Evolutionary conservation across 2,329 filamentous ascomycete species (phyloP).

Genomic region (Seiridium cupressi): DNA sequence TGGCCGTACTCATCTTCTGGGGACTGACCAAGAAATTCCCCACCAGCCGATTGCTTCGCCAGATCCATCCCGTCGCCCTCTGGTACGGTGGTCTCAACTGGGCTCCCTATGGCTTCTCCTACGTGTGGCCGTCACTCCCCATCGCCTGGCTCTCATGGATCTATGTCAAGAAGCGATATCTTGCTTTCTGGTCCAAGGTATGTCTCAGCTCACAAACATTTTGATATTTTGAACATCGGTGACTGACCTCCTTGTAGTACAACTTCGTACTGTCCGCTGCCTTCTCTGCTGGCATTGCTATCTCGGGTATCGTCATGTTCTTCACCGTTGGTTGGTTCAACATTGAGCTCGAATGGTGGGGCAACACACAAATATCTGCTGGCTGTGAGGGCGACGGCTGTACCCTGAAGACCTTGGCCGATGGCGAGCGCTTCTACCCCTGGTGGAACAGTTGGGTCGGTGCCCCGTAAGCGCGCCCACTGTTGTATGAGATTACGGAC

Average conservation of each 20-base stretch:
- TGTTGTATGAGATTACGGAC: not conserved
- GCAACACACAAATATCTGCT: constrained; percentile 16
- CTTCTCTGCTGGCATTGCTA: constrained; percentile 48
- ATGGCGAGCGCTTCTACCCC: constrained; percentile 5
- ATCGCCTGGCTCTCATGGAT: constrained; percentile 37
- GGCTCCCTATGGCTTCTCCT: constrained; percentile 37
- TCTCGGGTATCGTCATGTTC: constrained; percentile 52
- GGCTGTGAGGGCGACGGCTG: constrained; percentile 2
- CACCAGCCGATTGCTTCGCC: constrained; percentile 32
- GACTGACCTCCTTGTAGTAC: constrained; percentile 31
- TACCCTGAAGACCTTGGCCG: constrained; percentile 1
- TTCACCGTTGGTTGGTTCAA: constrained; percentile 47
- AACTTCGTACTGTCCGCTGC: constrained; percentile 53
- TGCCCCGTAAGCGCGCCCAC: not conserved
- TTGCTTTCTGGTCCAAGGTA: constrained; percentile 50
- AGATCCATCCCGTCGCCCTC: constrained; percentile 47
- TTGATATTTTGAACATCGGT: not conserved
- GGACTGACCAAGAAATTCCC: constrained; percentile 40
- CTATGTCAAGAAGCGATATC: constrained; percentile 41
- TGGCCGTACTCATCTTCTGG: constrained; percentile 39
- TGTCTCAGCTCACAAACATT: constrained; percentile 5
- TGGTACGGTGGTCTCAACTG: constrained; percentile 45
- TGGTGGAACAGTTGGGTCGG: constrained; percentile 7
- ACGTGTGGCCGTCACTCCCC: constrained; percentile 10
- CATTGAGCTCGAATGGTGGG: constrained; percentile 35